phyloP scores from a whole-genome alignment of 495 filamentous ascomycete genomes.

The Neurospora sublineolata region DNA sequence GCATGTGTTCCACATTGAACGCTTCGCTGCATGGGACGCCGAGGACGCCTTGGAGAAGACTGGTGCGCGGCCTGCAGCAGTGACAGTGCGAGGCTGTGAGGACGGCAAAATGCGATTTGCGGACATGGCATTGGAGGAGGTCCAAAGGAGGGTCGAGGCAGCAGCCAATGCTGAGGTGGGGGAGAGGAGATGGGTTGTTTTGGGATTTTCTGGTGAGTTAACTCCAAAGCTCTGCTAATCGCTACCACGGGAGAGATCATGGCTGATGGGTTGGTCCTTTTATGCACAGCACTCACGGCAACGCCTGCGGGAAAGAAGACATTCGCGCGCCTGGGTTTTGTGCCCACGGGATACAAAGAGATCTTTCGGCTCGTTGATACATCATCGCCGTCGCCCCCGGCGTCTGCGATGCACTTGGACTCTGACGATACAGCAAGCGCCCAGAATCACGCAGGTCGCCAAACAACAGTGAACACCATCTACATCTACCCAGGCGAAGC shows the following conservation, averaged over 20 bases:
- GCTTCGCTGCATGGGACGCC: slow-evolving; percentile 6
- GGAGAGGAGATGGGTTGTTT: slow-evolving; percentile 11
- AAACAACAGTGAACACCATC: slow-evolving; percentile 3
- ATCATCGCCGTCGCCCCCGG: not conserved
- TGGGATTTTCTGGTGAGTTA: slow-evolving; percentile 19
- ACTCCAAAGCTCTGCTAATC: not conserved
- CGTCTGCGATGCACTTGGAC: no score
- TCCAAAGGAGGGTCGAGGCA: slow-evolving; percentile 4
- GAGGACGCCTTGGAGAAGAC: not conserved
- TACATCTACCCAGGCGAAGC: slow-evolving; percentile 11
- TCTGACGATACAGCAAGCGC: not conserved
- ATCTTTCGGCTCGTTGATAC: slow-evolving; percentile 3
- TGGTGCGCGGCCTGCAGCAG: not conserved
- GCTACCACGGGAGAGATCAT: not conserved
- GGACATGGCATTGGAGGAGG: slow-evolving; percentile 14
- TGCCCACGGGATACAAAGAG: slow-evolving; percentile 20
- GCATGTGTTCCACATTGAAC: slow-evolving; percentile 27
- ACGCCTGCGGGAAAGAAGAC: slow-evolving; percentile 15
- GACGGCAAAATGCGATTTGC: slow-evolving; percentile 9
- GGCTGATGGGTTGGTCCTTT: not conserved
- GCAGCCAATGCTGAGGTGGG: not conserved
- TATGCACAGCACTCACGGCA: slow-evolving; percentile 19
- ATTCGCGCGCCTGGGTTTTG: slow-evolving; percentile 18
- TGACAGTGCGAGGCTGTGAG: not conserved
- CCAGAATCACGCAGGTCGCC: not conserved